phyloP scores from a whole-genome alignment of 2,329 filamentous ascomycete genomes.

The Pseudogymnoascus sp. region DNA sequence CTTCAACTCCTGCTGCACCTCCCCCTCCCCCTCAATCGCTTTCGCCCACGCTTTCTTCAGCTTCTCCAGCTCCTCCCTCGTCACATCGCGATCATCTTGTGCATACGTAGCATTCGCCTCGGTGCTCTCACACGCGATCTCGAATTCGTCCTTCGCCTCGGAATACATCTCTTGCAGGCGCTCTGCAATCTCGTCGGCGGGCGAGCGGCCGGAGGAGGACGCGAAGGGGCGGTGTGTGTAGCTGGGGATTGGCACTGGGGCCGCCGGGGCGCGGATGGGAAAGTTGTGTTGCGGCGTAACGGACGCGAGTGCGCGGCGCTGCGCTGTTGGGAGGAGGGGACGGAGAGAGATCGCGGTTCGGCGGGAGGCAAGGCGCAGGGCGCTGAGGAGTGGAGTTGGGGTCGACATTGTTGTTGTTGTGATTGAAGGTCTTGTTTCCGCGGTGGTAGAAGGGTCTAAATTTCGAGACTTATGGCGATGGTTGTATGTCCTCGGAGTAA shows the following conservation, averaged over 20 bases:
- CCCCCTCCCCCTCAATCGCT: conserved; percentile 27
- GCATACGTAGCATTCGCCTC: conserved; percentile 37
- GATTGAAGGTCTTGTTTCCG: background rate
- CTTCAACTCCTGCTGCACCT: conserved; percentile 33
- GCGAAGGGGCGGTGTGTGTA: background rate
- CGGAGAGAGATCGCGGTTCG: background rate
- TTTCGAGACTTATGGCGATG: background rate
- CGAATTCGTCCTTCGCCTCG: conserved; percentile 38
- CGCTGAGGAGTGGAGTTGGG: background rate
- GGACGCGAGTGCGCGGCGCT: background rate
- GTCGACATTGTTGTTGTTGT: background rate
- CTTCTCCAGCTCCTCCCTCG: conserved; percentile 36
- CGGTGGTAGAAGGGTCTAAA: no score
- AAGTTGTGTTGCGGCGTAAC: background rate
- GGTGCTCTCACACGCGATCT: conserved; percentile 40
- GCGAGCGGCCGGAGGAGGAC: conserved; percentile 8
- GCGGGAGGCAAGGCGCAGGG: conserved; percentile 1
- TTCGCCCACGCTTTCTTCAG: conserved; percentile 25
- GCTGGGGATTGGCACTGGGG: background rate
- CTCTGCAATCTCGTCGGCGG: conserved; percentile 21
- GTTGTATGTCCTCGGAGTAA: background rate
- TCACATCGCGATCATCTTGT: conserved; percentile 35
- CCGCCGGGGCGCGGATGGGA: background rate
- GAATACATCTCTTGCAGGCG: conserved; percentile 30
- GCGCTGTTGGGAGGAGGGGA: background rate